A percentile compares a stretch with the other conserved stretches of the same genome.
These are phyloP conservation scores for Neurospora tetraspora DNA, from an alignment of 495 filamentous ascomycete genomes.

Conservation along the genomic window DNA sequence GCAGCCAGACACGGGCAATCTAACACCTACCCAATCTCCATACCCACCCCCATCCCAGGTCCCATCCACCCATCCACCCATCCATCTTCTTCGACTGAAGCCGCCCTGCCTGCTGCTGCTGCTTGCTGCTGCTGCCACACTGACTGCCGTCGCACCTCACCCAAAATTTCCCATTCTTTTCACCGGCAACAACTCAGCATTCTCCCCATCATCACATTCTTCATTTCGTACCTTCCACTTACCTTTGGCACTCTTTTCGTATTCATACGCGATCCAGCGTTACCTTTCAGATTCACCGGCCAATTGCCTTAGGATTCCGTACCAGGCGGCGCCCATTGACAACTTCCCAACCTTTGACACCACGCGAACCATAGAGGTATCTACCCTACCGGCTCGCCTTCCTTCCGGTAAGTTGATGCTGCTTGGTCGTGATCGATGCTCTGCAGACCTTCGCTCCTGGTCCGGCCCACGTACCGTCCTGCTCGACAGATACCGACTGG, in stretches of 20 bases:
- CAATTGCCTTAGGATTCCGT: slow-evolving; percentile 10
- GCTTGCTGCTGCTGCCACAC: neutral
- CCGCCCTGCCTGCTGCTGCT: neutral
- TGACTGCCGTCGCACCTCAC: slow-evolving; percentile 15
- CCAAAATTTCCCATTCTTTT: slow-evolving; percentile 24
- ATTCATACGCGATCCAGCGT: slow-evolving; percentile 27
- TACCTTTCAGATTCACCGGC: slow-evolving; percentile 15
- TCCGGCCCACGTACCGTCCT: neutral
- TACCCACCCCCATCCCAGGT: neutral
- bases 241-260: slow-evolving; percentile 22
- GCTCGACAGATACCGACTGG: neutral
- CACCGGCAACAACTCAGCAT: slow-evolving; percentile 19
- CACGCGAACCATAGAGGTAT: slow-evolving; percentile 11
- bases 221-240: slow-evolving; percentile 18
- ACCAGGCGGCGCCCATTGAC: slow-evolving; percentile 12
- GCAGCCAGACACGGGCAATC: slow-evolving; percentile 14
- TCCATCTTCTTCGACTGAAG: slow-evolving; percentile 2
- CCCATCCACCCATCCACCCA: neutral
- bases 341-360: neutral
- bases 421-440: neutral
- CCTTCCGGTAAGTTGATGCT: slow-evolving; percentile 16
- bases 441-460: neutral
- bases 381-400: slow-evolving; percentile 6
- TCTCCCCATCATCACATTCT: slow-evolving; percentile 10
- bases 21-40: neutral